Percentiles rank a stretch among this genome's conserved stretches.
Evolutionary conservation across 2,329 filamentous ascomycete genomes (phyloP).

Genomic region (Aspergillus hortae): DNA sequence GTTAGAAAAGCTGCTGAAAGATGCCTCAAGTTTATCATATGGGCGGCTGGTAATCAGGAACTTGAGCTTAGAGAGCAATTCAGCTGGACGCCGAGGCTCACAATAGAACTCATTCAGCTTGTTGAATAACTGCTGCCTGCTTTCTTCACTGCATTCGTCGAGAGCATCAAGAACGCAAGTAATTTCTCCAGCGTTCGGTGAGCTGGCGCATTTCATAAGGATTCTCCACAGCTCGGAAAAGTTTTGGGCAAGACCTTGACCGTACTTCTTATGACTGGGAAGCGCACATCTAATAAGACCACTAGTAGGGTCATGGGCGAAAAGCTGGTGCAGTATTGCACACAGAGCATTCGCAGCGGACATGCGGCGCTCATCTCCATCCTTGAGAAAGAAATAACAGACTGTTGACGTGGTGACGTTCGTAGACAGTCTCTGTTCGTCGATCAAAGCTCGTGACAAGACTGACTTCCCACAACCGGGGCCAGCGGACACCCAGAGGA

Average conservation of each 20-base stretch:
- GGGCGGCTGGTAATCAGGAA: slow-evolving; percentile 19
- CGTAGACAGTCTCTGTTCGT: no score
- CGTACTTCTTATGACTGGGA: slow-evolving; percentile 15
- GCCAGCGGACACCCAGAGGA: no score
- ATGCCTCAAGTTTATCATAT: slow-evolving; percentile 11
- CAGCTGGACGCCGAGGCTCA: background rate
- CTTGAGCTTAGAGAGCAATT: slow-evolving; percentile 6
- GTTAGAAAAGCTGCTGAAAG: slow-evolving; percentile 4
- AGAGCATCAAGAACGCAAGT: slow-evolving; percentile 18
- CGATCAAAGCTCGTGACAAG: no score
- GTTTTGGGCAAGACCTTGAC: slow-evolving; percentile 13
- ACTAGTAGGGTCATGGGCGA: slow-evolving; percentile 15
- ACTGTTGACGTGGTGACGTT: no score
- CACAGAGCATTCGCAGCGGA: slow-evolving; percentile 26
- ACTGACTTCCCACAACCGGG: no score
- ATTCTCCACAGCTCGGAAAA: slow-evolving; percentile 14
- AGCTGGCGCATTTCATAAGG: slow-evolving; percentile 6
- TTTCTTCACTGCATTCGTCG: slow-evolving; percentile 12
- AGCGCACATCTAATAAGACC: slow-evolving; percentile 22
- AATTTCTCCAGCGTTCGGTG: slow-evolving; percentile 1
- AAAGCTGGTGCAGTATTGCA: slow-evolving; percentile 38
- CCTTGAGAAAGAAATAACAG: slow-evolving; percentile 16
- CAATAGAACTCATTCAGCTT: slow-evolving; percentile 5
- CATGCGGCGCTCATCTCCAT: slow-evolving; percentile 29
- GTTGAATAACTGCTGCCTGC: slow-evolving; percentile 6